Evolutionary conservation across 2,329 filamentous ascomycete species (phyloP).

Genomic region (Fusarium nodosum): DNA sequence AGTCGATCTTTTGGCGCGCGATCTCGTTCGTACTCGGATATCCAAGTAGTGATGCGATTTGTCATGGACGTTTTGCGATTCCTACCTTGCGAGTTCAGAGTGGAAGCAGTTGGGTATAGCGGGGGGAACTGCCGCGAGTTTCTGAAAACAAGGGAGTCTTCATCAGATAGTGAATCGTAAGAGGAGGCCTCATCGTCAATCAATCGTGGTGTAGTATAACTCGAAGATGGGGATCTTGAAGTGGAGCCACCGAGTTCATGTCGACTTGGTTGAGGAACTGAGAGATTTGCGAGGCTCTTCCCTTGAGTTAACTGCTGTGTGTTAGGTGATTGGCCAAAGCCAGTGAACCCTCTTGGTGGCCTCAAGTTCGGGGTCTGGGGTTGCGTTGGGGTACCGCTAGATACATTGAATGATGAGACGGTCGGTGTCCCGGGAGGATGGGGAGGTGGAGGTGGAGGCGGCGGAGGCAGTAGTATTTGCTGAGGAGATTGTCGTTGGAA

Average conservation of each 20-base stretch:
- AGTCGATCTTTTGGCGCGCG: constrained; percentile 43
- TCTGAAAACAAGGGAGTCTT: constrained; percentile 50
- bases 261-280: constrained; percentile 6
- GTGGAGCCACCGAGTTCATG: constrained; percentile 15
- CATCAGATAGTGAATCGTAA: constrained; percentile 48
- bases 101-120: constrained; percentile 49
- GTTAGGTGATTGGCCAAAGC: constrained; percentile 11
- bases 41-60: constrained; percentile 54
- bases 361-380: constrained; percentile 5
- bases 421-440: not conserved
- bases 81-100: constrained; percentile 37
- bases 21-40: constrained; percentile 52
- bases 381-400: not conserved
- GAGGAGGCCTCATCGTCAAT: constrained; percentile 40
- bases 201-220: constrained; percentile 45
- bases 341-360: constrained; percentile 12
- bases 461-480: constrained; percentile 15
- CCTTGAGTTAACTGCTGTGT: not conserved
- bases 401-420: not conserved
- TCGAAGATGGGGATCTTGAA: constrained; percentile 42
- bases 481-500: constrained; percentile 15
- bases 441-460: constrained; percentile 14
- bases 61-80: constrained; percentile 50
- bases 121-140: constrained; percentile 54
- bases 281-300: not conserved